Percentiles rank a stretch among this genome's conserved stretches.
Conservation (phyloP, 176 grass and related monocot genomes). For the Carex pumila region DNA sequence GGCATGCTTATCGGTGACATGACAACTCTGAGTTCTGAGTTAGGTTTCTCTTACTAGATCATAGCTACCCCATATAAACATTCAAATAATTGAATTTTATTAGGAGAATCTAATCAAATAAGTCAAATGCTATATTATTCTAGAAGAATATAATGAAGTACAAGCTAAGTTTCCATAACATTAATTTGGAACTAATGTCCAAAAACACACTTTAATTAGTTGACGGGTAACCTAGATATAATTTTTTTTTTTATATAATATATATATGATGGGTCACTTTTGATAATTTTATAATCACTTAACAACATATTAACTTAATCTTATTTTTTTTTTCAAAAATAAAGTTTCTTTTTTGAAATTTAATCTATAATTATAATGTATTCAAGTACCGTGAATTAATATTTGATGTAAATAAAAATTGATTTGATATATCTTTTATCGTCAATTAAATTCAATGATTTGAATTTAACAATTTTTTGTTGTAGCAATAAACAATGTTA, state of each 20-base stretch:
- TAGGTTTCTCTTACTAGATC: neutral
- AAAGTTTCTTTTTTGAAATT: no score
- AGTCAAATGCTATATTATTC: constrained; percentile 1
- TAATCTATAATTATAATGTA: no score
- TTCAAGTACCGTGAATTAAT: no score
- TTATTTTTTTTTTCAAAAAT: no score
- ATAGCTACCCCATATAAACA: neutral
- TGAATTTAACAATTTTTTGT: neutral
- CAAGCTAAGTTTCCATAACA: neutral
- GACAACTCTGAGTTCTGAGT: neutral
- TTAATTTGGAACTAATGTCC: neutral
- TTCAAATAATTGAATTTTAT: neutral
- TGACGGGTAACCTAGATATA: neutral
- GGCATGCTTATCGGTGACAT: neutral
- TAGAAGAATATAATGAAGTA: neutral
- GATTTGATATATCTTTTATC: neutral
- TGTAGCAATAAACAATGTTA: neutral
- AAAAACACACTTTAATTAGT: neutral
- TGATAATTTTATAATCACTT: no score
- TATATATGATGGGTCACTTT: neutral
- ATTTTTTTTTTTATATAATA: neutral
- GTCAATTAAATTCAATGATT: neutral
- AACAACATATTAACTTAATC: no score
- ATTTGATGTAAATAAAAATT: neutral
- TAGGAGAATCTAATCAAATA: neutral